Evolutionary conservation across 2,329 filamentous ascomycete species (phyloP).

Genomic region (Penicillium sp.): DNA sequence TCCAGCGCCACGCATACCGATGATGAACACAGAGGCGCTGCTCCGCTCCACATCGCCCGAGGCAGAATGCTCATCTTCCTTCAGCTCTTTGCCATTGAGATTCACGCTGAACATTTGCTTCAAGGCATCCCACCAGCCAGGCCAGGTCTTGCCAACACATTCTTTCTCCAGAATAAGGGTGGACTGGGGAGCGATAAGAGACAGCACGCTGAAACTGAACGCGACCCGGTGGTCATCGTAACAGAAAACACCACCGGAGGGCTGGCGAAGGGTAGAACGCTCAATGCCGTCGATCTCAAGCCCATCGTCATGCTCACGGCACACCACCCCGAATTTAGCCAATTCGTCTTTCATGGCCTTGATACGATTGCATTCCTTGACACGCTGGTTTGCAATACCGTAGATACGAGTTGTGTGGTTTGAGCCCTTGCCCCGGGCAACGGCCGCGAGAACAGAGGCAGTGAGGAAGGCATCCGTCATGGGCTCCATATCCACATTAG

Average conservation of each 20-base stretch:
- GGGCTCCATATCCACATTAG: slow-evolving; percentile 93
- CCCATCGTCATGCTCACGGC: slow-evolving; percentile 89
- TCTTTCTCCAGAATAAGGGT: slow-evolving; percentile 84
- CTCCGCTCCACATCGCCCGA: slow-evolving; percentile 42
- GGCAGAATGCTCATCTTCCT: slow-evolving; percentile 38
- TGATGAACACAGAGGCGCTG: slow-evolving; percentile 77
- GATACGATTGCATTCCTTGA: slow-evolving; percentile 98
- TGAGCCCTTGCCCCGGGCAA: slow-evolving; percentile 67
- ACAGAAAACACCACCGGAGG: slow-evolving; percentile 73
- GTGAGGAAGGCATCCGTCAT: slow-evolving; percentile 99
- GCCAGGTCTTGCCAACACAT: slow-evolving; percentile 97
- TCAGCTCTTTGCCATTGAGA: slow-evolving; percentile 71
- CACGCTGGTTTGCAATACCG: slow-evolving; percentile 94
- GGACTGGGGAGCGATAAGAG: slow-evolving; percentile 67
- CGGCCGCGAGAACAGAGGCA: slow-evolving; percentile 86
- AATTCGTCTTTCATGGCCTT: slow-evolving; percentile 92
- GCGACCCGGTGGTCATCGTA: slow-evolving; percentile 98
- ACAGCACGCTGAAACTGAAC: slow-evolving; percentile 95
- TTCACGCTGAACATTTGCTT: slow-evolving; percentile 73
- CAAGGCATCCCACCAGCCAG: slow-evolving; percentile 94
- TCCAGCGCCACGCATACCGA: slow-evolving; percentile 95
- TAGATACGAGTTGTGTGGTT: slow-evolving; percentile 74
- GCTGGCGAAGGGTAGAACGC: slow-evolving; percentile 53
- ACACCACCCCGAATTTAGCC: slow-evolving; percentile 85
- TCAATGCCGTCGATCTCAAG: slow-evolving; percentile 65